Evolutionary conservation across 768 basidiomycete genomes (phyloP).

Genomic region (Auricularia sp.): DNA sequence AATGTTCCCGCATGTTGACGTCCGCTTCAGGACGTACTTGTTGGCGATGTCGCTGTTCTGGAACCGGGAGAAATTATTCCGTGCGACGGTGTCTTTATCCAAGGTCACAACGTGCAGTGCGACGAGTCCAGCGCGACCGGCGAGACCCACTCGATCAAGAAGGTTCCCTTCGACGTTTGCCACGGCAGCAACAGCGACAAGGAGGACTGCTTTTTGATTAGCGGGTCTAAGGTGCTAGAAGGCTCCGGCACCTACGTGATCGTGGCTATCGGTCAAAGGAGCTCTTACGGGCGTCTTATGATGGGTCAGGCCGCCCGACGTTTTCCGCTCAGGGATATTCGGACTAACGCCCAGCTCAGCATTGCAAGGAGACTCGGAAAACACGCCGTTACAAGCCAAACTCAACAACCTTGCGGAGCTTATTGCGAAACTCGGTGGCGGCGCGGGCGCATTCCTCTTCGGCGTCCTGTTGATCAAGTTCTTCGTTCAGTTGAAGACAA

Average conservation of each 20-base stretch:
- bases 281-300: slow-evolving; percentile 96
- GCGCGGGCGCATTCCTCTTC: slow-evolving; percentile 77
- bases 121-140: slow-evolving; percentile 96
- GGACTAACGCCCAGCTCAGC: slow-evolving; percentile 32
- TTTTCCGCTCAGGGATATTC: neutral
- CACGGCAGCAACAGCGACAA: slow-evolving; percentile 37
- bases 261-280: slow-evolving; percentile 83
- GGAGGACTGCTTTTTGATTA: slow-evolving; percentile 84
- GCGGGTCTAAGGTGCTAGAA: slow-evolving; percentile 87
- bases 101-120: slow-evolving; percentile 87
- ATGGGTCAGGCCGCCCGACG: slow-evolving; percentile 54
- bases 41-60: slow-evolving; percentile 83
- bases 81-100: slow-evolving; percentile 89
- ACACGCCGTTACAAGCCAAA: slow-evolving; percentile 90
- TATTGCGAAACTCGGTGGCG: slow-evolving; percentile 83
- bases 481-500: slow-evolving; percentile 73
- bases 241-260: slow-evolving; percentile 91
- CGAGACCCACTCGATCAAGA: slow-evolving; percentile 92
- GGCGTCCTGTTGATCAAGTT: slow-evolving; percentile 82
- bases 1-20: neutral
- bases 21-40: slow-evolving; percentile 62
- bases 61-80: slow-evolving; percentile 96
- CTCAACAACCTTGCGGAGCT: slow-evolving; percentile 88
- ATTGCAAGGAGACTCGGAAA: slow-evolving; percentile 74
- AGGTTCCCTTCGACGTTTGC: slow-evolving; percentile 68